Evolutionary conservation across 202 grass and related monocot genomes (phyloP), one percentile per base, ranked within the genome.

Genomic region (Eragrostis tef): DNA sequence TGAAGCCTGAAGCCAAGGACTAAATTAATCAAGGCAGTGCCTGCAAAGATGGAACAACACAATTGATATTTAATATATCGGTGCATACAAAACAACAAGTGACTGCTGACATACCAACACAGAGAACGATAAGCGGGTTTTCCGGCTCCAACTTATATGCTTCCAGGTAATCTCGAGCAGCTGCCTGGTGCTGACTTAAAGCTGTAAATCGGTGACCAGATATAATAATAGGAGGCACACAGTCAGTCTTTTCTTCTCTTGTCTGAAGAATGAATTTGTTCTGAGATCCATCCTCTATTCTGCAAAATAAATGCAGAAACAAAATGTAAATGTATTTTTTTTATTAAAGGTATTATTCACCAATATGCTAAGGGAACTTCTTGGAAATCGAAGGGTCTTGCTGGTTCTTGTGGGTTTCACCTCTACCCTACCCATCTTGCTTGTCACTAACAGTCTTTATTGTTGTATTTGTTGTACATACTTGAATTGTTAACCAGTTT

Each of bases 1-100:
- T 94, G 86, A 59, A 94, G 95, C 79, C 95, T 90, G 74, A 98
- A 94, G 82, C 95, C 95, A 61, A 94, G 95, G 25, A 92, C 47
- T 58, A 94, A 84, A 74, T 89, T 98, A 88, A 98, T 91, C 24
- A 98, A 85, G 75, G 95, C 78, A 15, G 92, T 91, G 70, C 90
- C 90, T 91, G 85, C 77, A 90, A 75, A 77, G 78, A 75, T 77
- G 67, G 74, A 75, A 80, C 52, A 65, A 49, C 67, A 71, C 45
- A 29, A 21, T 68, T 26, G 17, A 16, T 67, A 75, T 74, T 31
- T 56, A 6, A 39, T 48, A 21, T 43, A 52, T 25, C 69, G 42
- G 79, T 7, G 44, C 11, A 54, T 75, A 74, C 34, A 39, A 39
- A 39, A 39, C 5, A 6, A 39, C 34, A 39, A 39, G 26, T 75